A percentile compares a stretch with the other conserved stretches of the same genome.
Conservation (phyloP, 192 early-diverging fungal species). For the Pilobolus umbonatus region DNA sequence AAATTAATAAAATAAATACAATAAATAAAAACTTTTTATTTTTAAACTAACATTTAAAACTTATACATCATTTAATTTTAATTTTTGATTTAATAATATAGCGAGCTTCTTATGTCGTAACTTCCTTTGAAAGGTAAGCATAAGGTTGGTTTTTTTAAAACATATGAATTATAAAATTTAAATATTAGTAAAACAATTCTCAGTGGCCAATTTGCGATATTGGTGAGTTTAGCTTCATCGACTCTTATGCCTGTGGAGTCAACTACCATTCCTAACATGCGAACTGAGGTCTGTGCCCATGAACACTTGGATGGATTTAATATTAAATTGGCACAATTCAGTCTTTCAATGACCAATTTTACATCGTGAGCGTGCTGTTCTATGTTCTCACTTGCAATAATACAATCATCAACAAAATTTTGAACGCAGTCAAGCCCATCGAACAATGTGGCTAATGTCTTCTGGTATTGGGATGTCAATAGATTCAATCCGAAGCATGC, state of each 20-base stretch:
- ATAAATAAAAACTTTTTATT: too few species aligned
- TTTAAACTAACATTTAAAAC: too few species aligned
- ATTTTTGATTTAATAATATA: too few species aligned
- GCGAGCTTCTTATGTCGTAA: too few species aligned
- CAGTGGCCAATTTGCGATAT: neutral
- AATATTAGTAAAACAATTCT: too few species aligned
- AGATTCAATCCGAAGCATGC: neutral
- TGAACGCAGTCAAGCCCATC: neutral
- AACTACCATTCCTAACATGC: neutral
- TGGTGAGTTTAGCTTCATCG: neutral
- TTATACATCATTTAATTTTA: too few species aligned
- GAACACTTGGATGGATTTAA: constrained; percentile 6
- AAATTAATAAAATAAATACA: too few species aligned
- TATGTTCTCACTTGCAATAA: neutral
- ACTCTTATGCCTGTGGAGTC: neutral
- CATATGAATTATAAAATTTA: too few species aligned
- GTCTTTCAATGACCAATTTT: neutral
- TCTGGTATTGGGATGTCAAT: neutral
- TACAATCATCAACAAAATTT: neutral
- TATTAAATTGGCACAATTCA: neutral
- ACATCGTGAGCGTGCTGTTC: neutral
- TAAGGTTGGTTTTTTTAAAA: too few species aligned
- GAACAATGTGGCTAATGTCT: neutral
- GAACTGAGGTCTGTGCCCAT: neutral
- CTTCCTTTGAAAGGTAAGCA: too few species aligned